phyloP scores from a whole-genome alignment of 176 grass and related monocot genomes.

The Tillandsia leiboldiana region DNA sequence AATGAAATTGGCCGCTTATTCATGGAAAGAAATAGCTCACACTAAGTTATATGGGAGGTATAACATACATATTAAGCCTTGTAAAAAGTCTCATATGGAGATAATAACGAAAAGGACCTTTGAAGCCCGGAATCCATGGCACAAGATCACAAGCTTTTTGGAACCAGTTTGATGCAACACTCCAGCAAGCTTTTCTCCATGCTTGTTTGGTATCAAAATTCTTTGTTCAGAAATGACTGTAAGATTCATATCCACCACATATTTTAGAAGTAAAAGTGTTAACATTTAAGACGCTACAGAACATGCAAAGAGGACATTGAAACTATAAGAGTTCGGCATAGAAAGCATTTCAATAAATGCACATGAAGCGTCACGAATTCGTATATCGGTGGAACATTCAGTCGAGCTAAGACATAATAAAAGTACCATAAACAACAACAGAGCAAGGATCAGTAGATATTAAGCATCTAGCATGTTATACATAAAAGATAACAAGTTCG shows the following conservation, averaged over 20 bases:
- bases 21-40: not conserved
- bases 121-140: slow-evolving; percentile 76
- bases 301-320: not conserved
- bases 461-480: not conserved
- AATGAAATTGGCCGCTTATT: not conserved
- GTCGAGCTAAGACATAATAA: not conserved
- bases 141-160: slow-evolving; percentile 69
- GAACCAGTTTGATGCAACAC: slow-evolving; percentile 59
- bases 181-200: slow-evolving; percentile 66
- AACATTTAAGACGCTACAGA: not conserved
- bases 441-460: not conserved
- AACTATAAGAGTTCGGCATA: not conserved
- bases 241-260: slow-evolving; percentile 9
- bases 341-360: not conserved
- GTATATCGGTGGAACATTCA: not conserved
- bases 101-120: slow-evolving; percentile 37
- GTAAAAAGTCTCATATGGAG: not conserved
- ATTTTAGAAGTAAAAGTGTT: not conserved
- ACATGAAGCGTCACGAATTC: not conserved
- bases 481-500: not conserved
- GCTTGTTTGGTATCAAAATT: slow-evolving; percentile 46
- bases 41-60: not conserved
- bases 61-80: not conserved
- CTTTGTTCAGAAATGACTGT: slow-evolving; percentile 29
- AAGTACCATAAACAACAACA: not conserved